phyloP scores from a whole-genome alignment of 2,329 filamentous ascomycete genomes.

The Phoma sp. region DNA sequence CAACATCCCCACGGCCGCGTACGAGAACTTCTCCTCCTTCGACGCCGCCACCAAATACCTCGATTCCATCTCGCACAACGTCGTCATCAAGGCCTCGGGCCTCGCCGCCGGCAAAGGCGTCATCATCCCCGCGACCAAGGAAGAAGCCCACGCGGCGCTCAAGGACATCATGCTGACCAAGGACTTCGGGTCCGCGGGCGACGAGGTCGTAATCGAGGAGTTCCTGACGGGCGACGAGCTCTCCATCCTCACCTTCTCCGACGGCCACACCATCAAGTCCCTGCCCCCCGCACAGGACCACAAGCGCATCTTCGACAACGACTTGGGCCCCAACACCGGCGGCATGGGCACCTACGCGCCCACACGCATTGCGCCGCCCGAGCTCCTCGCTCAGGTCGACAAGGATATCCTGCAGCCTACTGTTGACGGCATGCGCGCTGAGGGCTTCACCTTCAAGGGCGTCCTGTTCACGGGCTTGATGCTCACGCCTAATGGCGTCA shows the following conservation, averaged over 20 bases:
- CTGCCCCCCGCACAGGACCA: conserved; percentile 94
- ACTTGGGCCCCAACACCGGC: conserved; percentile 90
- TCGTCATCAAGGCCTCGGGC: conserved; percentile 91
- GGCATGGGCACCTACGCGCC: conserved; percentile 98
- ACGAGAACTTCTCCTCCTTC: conserved; percentile 85
- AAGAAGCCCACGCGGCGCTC: conserved; percentile 81
- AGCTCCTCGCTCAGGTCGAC: conserved; percentile 79
- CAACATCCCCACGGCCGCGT: conserved; percentile 87
- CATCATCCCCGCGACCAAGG: conserved; percentile 80
- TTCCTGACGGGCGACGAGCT: conserved; percentile 90
- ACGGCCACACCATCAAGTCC: conserved; percentile 82
- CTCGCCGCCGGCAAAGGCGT: conserved; percentile 95
- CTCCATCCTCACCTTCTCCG: conserved; percentile 88
- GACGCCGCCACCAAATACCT: conserved; percentile 76
- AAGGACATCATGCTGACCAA: conserved; percentile 89
- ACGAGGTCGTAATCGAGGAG: conserved; percentile 95
- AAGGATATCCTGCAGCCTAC: conserved; percentile 86
- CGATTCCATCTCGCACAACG: conserved; percentile 41
- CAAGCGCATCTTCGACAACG: conserved; percentile 91
- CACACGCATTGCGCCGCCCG: conserved; percentile 57
- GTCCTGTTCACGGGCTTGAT: conserved; percentile 91
- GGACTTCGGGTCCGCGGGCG: conserved; percentile 84
- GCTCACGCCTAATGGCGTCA: conserved; percentile 82
- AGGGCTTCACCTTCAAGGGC: conserved; percentile 64
- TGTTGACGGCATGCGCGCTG: conserved; percentile 83